Conservation (phyloP, 2,329 filamentous ascomycete genomes). For the Lecanosticta acicola region DNA sequence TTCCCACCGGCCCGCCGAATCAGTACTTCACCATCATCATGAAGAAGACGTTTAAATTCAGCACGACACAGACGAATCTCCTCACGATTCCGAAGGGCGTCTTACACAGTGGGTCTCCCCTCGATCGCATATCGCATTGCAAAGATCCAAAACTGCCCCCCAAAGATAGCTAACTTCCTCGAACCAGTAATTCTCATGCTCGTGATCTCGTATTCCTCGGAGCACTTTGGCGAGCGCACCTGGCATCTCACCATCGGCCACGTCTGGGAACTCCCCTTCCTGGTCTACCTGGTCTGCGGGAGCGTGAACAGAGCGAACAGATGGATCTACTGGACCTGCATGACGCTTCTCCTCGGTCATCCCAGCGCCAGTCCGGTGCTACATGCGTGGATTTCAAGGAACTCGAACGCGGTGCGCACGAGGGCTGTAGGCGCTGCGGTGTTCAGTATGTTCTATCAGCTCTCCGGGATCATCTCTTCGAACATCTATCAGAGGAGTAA, state of each 20-base stretch:
- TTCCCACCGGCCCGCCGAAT: constrained; percentile 35
- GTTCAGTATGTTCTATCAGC: constrained; percentile 52
- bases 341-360: constrained; percentile 36
- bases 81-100: constrained; percentile 42
- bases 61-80: constrained; percentile 40
- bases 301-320: constrained; percentile 31
- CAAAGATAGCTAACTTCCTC: not conserved
- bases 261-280: constrained; percentile 38
- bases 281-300: constrained; percentile 35
- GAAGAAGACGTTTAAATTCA: constrained; percentile 35
- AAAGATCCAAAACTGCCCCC: not conserved
- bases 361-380: constrained; percentile 52
- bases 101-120: constrained; percentile 34
- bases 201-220: constrained; percentile 40
- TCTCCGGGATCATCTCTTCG: constrained; percentile 34
- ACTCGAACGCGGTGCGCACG: constrained; percentile 57
- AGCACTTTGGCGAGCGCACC: constrained; percentile 49
- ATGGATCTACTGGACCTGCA: constrained; percentile 37
- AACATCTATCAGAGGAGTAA: constrained; percentile 53
- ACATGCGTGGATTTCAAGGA: constrained; percentile 57
- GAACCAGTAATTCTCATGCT: not conserved
- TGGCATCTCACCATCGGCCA: constrained; percentile 42
- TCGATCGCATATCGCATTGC: too few species aligned
- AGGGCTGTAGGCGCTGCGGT: constrained; percentile 57
- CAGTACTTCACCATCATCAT: constrained; percentile 38